These are phyloP conservation scores for Protea cynaroides DNA, from an alignment of 164 flowering plant species.

Conservation along the genomic window DNA sequence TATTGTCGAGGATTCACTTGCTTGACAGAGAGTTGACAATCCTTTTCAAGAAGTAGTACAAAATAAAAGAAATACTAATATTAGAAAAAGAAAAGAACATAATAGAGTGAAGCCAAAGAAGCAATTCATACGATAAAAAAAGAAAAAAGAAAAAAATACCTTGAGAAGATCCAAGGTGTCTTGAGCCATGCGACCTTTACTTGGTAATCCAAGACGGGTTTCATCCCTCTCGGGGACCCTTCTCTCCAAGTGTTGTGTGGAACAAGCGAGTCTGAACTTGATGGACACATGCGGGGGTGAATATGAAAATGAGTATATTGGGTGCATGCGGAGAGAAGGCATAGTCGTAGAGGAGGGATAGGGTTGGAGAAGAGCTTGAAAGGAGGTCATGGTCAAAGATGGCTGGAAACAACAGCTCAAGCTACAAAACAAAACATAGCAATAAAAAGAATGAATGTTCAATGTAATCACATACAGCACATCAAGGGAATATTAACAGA, in stretches of 20 bases:
- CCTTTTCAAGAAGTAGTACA: constrained; percentile 31
- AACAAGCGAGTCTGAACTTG: constrained; percentile 17
- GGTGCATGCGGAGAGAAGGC: constrained; percentile 5
- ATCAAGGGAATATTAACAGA: not conserved
- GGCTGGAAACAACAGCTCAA: not conserved
- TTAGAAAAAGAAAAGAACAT: not conserved
- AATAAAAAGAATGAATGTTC: not conserved
- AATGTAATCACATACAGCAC: not conserved
- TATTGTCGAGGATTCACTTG: constrained; percentile 94
- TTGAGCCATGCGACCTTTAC: constrained; percentile 87
- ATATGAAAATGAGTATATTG: constrained; percentile 8
- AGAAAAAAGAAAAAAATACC: constrained; percentile 26
- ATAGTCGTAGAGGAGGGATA: not conserved
- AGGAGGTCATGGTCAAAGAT: not conserved
- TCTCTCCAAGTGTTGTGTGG: constrained; percentile 19
- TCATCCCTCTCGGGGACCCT: constrained; percentile 36
- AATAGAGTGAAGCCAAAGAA: not conserved
- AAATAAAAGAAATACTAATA: not conserved
- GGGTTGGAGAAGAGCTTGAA: constrained; percentile 8
- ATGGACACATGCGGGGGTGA: constrained; percentile 9
- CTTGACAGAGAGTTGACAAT: constrained; percentile 84
- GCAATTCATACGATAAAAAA: not conserved
- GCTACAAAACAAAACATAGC: not conserved
- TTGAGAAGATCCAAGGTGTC: constrained; percentile 86
- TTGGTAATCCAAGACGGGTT: constrained; percentile 84